Percentiles rank a stretch among this genome's conserved stretches.
These are phyloP conservation scores for Kwoniella botswanensis DNA, from an alignment of 768 basidiomycete genomes.

Conservation along the genomic window DNA sequence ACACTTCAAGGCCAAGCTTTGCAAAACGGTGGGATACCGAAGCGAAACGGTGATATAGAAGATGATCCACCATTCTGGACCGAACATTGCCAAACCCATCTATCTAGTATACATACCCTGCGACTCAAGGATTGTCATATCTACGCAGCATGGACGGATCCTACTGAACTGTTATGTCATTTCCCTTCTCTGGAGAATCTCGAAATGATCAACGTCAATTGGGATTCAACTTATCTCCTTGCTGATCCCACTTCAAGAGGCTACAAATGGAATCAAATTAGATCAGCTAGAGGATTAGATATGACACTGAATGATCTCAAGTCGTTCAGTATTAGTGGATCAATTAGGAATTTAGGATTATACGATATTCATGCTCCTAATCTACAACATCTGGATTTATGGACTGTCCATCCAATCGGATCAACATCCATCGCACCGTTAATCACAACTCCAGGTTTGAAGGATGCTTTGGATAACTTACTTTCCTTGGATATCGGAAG, in stretches of 20 bases:
- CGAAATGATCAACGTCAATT: conserved; percentile 8
- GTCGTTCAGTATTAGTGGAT: background rate
- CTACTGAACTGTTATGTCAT: conserved; percentile 3
- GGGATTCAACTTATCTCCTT: background rate
- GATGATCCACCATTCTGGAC: conserved; percentile 18
- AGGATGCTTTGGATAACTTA: conserved; percentile 25
- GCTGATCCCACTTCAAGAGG: background rate
- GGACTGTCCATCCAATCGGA: conserved; percentile 1
- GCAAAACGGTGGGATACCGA: background rate
- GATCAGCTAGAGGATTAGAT: background rate
- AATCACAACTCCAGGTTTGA: conserved; percentile 22
- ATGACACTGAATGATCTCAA: background rate
- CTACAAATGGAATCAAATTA: background rate
- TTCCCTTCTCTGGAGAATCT: conserved; percentile 1
- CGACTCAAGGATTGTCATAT: conserved; percentile 5
- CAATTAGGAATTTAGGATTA: conserved; percentile 6
- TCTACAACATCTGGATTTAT: conserved; percentile 18
- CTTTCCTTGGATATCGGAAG: conserved; percentile 35
- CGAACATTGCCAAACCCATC: background rate
- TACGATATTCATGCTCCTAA: conserved; percentile 10
- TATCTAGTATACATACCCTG: background rate
- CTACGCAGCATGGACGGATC: conserved; percentile 6
- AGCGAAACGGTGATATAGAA: background rate
- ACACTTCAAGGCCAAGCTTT: background rate
- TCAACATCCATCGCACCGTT: background rate